These are phyloP conservation scores for Phanerodontia chrysosporium DNA, from an alignment of 768 basidiomycete genomes.

Conservation along the genomic window DNA sequence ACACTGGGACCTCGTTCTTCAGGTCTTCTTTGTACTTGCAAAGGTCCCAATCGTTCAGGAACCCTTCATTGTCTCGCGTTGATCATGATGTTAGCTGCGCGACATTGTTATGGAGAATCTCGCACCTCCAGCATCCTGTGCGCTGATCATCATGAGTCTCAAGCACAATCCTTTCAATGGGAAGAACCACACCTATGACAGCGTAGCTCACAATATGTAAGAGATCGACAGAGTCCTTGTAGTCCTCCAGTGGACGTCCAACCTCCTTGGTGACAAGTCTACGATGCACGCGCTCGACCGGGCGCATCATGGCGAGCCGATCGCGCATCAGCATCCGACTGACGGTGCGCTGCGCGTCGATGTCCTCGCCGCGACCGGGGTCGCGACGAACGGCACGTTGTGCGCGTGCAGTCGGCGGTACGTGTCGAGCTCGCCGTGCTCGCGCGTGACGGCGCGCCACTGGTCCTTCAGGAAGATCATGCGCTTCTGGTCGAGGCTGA, in stretches of 20 bases:
- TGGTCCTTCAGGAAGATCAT: slow-evolving; percentile 2
- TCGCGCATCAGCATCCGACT: not conserved
- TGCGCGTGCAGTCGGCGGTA: not conserved
- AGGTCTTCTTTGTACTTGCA: not conserved
- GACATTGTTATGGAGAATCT: slow-evolving; percentile 1
- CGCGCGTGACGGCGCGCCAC: not conserved
- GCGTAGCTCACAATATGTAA: not conserved
- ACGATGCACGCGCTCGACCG: not conserved
- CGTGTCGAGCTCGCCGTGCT: not conserved
- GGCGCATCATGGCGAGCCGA: not conserved
- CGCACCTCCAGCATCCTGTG: not conserved
- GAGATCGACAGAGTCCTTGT: not conserved
- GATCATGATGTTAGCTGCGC: slow-evolving; percentile 1
- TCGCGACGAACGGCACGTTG: not conserved
- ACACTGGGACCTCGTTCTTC: not conserved
- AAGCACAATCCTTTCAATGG: not conserved
- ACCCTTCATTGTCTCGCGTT: not conserved
- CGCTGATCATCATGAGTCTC: not conserved
- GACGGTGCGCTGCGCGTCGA: not conserved
- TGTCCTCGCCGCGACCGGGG: not conserved
- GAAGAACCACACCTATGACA: not conserved
- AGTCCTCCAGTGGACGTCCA: slow-evolving; percentile 1
- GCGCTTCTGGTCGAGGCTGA: not conserved
- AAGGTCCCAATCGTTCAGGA: slow-evolving; percentile 8
- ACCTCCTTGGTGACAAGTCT: slow-evolving; percentile 5